phyloP scores from a whole-genome alignment of 257 asterid genomes.

The Eucommia ulmoides region DNA sequence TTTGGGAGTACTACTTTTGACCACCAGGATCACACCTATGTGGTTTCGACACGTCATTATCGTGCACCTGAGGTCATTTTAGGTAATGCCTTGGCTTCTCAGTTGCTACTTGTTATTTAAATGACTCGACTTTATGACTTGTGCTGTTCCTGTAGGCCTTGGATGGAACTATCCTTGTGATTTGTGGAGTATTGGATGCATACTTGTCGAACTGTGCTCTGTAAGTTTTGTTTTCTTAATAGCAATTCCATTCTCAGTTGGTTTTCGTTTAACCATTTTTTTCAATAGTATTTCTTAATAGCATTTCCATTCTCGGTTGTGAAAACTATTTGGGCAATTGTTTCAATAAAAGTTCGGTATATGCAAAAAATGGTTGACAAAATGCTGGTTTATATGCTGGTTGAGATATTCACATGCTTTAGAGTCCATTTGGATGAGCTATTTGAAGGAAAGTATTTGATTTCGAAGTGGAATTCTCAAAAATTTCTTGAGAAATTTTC shows the following conservation, averaged over 20 bases:
- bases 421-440: no score
- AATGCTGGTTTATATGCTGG: neutral
- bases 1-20: slow-evolving; percentile 82
- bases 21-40: slow-evolving; percentile 67
- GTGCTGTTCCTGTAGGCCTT: slow-evolving; percentile 37
- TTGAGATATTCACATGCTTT: neutral
- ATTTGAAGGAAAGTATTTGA: no score
- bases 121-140: neutral
- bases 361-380: neutral
- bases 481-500: no score
- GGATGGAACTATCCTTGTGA: slow-evolving; percentile 96
- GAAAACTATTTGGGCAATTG: neutral
- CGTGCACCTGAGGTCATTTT: slow-evolving; percentile 95
- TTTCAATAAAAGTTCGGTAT: neutral
- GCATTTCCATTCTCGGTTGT: neutral
- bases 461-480: no score
- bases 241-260: slow-evolving; percentile 1
- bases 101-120: neutral
- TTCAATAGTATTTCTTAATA: neutral
- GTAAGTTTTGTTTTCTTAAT: slow-evolving; percentile 27
- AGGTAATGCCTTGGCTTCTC: slow-evolving; percentile 31
- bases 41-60: slow-evolving; percentile 88
- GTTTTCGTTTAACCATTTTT: neutral
- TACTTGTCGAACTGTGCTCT: slow-evolving; percentile 80
- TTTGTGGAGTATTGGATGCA: slow-evolving; percentile 93